Evolutionary conservation across 768 basidiomycete genomes (phyloP), one percentile per base, ranked within the genome.

Genomic region (Tephrocybe sp.): DNA sequence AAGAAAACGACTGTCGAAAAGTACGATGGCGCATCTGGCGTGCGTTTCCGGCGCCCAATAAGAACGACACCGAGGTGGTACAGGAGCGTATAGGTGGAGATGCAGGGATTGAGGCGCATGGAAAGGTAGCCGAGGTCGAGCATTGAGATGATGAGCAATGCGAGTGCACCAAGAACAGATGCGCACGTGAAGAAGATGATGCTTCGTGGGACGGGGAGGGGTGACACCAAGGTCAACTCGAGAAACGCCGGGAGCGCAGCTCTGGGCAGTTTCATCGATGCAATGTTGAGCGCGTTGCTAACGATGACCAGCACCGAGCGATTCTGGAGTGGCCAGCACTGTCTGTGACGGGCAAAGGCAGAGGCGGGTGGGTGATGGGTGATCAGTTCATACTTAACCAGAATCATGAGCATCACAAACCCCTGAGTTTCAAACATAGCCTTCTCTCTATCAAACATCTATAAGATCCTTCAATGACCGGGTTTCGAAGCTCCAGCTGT

Each of bases 101-200:
- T 43, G 51, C 63, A 64, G 14, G 67, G 69, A 32, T 63, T 68
- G 33, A 72, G 51, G 54, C 61, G 68, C 51, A 71, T 59, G 9
- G 69, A 72, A 8, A 69, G 62, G 34, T 67, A 60, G 26, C 68
- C 68, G 5, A 68, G 50, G 53, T 72, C 70, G 32, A 70, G 65
- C 58, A 68, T 57, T 0, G 68, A 71, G 24, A 68, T 41, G 51
- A 68, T 55, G 25, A 72, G 55, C 8, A 65, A 51, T n/a, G 60
- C 47, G 33, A 50, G 58, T 36, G 69, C 56, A 9, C 58, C 59
- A 11, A 58, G 40, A 24, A 67, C 44, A 1, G 68, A 69, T 17
- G 61, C 51, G 34, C 56, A 61, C 23, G 64, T 65, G 40, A 68
- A 58, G 37, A 66, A 54, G 49, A 69, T 62, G 30, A 69, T 51